Evolutionary conservation across 371 early-diverging fungal species (phyloP), one percentile per base, ranked within the genome.

Genomic region (Rhizopus microsporus): DNA sequence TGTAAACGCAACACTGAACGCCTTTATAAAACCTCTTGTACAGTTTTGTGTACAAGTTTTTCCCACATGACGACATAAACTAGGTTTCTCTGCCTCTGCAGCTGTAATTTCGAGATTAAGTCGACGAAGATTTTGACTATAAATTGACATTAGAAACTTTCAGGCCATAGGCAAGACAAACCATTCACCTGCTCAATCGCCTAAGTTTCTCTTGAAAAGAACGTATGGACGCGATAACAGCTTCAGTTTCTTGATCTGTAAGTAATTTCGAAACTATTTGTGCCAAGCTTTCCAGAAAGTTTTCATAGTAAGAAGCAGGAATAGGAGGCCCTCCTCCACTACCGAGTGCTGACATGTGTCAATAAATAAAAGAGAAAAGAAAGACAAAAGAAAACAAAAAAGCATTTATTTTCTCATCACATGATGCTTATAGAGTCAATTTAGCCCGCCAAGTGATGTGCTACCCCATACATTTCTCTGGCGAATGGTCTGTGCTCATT

Each of bases 211-310:
- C 83, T 65, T 91, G 89, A 62, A 91, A 88, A 39, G 77, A 74
- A 9, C 77, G 83, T 57, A 91, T 84, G n/a, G 87, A 84, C 1
- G 73, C 52, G 43, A 89, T 74, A 32, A 89, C 82, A 7, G 77
- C 67, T 62, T 91, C 93, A 1, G 91, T 91, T 63, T 94, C 94
- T 42, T 80, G 79, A 72, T 92, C 89, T 9, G 94, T 91, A 57
- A 94, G 72, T 29, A 90, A 83, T 65, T 82, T 80, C 47, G 88
- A 87, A 53, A 89, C 73, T 46, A 94, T 63, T 51, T 81, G 89
- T 15, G 93, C 93, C 16, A 90, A 72, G 35, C 83, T 83, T 75
- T 92, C 93, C 50, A 91, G 71, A 56, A 90, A 92, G 73, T 88
- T 88, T 62, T 89, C 88, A 75, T 81, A 85, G 31, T 75, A 79